A percentile compares a stretch with the other conserved stretches of the same genome.
These are phyloP conservation scores for Chlorokybus atmophyticus DNA, from an alignment of 139 green algal species.

Conservation along the genomic window DNA sequence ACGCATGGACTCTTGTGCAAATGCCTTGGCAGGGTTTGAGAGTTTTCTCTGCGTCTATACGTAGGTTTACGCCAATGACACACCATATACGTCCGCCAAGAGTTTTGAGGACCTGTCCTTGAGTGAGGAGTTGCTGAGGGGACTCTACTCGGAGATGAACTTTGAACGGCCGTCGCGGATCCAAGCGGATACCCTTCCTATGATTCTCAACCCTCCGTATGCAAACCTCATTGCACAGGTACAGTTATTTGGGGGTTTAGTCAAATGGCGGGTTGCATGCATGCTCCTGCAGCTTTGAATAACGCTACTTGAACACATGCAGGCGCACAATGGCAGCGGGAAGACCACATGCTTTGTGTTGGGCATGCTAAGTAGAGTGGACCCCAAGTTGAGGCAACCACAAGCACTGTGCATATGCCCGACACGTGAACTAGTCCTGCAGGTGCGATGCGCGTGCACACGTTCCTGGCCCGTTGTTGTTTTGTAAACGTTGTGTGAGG, in stretches of 20 bases:
- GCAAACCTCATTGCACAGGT: conserved; percentile 64
- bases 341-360: conserved; percentile 99
- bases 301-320: too few species aligned
- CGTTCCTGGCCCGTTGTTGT: not conserved
- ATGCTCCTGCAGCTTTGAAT: too few species aligned
- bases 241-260: too few species aligned
- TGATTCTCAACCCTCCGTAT: conserved; percentile 84
- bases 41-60: too few species aligned
- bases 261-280: too few species aligned
- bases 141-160: conserved; percentile 96
- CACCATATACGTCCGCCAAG: conserved; percentile 58
- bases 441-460: conserved; percentile 10
- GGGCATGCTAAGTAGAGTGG: conserved; percentile 83
- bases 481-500: too few species aligned
- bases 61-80: conserved; percentile 29
- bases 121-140: conserved; percentile 57
- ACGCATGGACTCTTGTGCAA: too few species aligned
- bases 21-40: too few species aligned
- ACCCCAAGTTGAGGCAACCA: conserved; percentile 46
- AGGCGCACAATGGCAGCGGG: conserved; percentile 92
- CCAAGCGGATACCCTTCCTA: conserved; percentile 85
- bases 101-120: conserved; percentile 80
- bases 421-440: conserved; percentile 86
- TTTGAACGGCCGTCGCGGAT: conserved; percentile 88
- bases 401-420: conserved; percentile 95